phyloP scores from a whole-genome alignment of 495 filamentous ascomycete species.

The Lasiosphaeria hispida region DNA sequence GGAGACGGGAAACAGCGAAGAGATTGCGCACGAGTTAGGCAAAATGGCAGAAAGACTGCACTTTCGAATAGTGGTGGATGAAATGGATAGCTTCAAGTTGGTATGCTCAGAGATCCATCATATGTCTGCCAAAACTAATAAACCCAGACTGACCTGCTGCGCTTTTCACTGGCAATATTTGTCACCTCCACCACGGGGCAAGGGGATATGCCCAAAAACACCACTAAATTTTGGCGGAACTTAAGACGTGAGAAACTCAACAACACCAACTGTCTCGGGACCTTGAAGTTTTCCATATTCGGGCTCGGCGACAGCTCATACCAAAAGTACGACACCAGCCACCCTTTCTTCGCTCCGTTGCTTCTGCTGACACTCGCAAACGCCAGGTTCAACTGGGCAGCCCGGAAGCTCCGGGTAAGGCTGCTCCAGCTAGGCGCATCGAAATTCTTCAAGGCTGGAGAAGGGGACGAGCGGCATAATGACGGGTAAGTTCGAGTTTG shows the following conservation, averaged over 20 bases:
- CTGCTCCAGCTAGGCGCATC: slow-evolving; percentile 81
- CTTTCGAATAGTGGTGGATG: slow-evolving; percentile 69
- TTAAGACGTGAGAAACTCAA: slow-evolving; percentile 76
- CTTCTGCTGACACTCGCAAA: not conserved
- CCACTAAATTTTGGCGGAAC: slow-evolving; percentile 76
- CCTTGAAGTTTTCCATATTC: slow-evolving; percentile 75
- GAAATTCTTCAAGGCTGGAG: slow-evolving; percentile 72
- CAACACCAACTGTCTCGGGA: slow-evolving; percentile 61
- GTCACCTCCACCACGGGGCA: slow-evolving; percentile 91
- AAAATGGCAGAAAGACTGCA: slow-evolving; percentile 68
- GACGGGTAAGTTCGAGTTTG: slow-evolving; percentile 65
- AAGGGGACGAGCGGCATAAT: slow-evolving; percentile 88
- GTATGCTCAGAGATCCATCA: slow-evolving; percentile 48
- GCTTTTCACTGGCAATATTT: slow-evolving; percentile 67
- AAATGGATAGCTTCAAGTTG: slow-evolving; percentile 72
- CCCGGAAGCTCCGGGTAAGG: slow-evolving; percentile 80
- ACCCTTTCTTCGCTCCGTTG: not conserved
- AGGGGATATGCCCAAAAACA: slow-evolving; percentile 84
- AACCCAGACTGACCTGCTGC: slow-evolving; percentile 42
- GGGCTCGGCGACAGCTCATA: slow-evolving; percentile 95
- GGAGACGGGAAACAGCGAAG: slow-evolving; percentile 90
- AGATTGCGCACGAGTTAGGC: slow-evolving; percentile 81
- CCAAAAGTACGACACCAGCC: slow-evolving; percentile 58
- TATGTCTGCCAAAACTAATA: slow-evolving; percentile 39
- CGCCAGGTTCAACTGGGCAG: slow-evolving; percentile 85